Evolutionary conservation across 139 green algal genomes (phyloP), one percentile per base, ranked within the genome.

Genomic region (Volvox africanus): DNA sequence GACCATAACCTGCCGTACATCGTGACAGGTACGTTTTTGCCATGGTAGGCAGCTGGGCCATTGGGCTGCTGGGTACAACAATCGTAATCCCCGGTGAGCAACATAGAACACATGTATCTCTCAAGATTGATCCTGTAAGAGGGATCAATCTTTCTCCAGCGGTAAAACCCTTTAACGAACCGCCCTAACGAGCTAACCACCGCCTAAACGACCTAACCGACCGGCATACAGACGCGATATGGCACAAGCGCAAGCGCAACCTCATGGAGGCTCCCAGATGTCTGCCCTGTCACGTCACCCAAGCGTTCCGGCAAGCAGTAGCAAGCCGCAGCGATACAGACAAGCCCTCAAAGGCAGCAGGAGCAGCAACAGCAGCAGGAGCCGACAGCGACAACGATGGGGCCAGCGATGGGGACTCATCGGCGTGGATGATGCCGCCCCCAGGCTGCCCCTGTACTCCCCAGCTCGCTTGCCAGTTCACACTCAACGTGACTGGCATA

Each of bases 1-100:
- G 84, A 89, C 44, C 84, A 37, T 17, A 50, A 89, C 13, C 37
- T 89, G 37, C 84, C 84, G 84, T 89, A 89, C 84, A 37, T 89
- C 12, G n/a, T 89, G 12, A 61, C 84, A 61, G 84, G 84, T 82
- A 21, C 17, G 80, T 68, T 14, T 35, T 35, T 37, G 18, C 32
- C 5, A 55, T 55, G 44, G 9, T 55, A 9, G 44, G 44, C 9
- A 55, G 9, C 44, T 55, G 44, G 9, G 44, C 44, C 44, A 9
- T 55, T 9, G 44, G 5, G 9, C 44, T 55, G 44, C 44, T 55
- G 44, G 5, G 9, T 9, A 55, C 44, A 55, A 5, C 44, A 5
- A 55, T 55, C 44, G 44, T 9, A 55, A 55, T 55, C 9, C 9
- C 44, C 44, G 9, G n/a, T n/a, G 9, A 55, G 5, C 44, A 9